Evolutionary conservation across 129 eudicot genomes (phyloP), one percentile per base, ranked within the genome.

Genomic region (Silybum marianum): DNA sequence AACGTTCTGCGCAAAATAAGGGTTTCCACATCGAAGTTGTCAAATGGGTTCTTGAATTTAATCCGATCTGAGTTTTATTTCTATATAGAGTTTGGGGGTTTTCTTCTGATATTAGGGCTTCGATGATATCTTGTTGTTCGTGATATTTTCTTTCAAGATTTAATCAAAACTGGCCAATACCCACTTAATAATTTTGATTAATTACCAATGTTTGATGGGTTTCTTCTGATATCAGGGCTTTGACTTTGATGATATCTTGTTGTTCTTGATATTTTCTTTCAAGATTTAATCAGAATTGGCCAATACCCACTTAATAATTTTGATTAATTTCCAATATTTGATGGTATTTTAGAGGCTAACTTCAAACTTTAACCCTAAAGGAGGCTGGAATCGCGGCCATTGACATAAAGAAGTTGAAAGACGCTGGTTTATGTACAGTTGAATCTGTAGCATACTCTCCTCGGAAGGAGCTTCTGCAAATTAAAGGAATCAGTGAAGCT

Each of bases 401-500:
- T 78, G 99, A 95, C 42, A 83, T 95, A 19, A 95, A 95, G 86
- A 95, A 95, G 87, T 93, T 95, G 67, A 95, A 92, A 88, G 99
- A 92, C 71, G 99, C 99, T 3, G 99, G 99, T 85, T 83, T 95
- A 51, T 90, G 93, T 80, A 95, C 97, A 14, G 99, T 95, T n/a
- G 99, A 95, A 84, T 84, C 99, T 74, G 99, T 95, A 71, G 94
- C 93, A 16, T 95, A 89, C 78, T 85, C 99, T 88, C 97, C 99
- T 23, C 86, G 97, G 26, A 95, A 95, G 75, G 99, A 95, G 73
- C 99, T 95, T 84, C 87, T 95, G 82, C 99, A 85, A 69, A 95
- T 95, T 18, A 95, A 95, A 86, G 99, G 99, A 81, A 95, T 95
- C 0, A 95, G 99, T 81, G 99, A 95, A 78, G 97, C 99, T 71